Evolutionary conservation across 2,329 filamentous ascomycete species (phyloP), one percentile per base, ranked within the genome.

Genomic region (Bimuria novae-zelandiae): DNA sequence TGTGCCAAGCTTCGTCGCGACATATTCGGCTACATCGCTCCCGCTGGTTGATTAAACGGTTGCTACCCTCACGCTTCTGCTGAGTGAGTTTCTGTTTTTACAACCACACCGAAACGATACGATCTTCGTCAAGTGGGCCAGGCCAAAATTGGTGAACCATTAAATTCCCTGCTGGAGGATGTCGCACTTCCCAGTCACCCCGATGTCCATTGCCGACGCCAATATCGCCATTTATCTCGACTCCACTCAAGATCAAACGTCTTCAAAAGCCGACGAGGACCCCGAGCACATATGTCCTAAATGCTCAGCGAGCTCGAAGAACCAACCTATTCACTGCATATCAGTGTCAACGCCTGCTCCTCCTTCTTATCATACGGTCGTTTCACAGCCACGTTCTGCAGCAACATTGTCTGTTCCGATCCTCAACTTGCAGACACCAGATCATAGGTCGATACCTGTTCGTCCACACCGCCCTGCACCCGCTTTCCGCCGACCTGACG

Each of bases 321-420:
- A 55, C 17, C 42, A 44, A 36, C 42, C 52, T 10, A 55, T 55
- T 25, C 48, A 55, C 48, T 55, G 52, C 27, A 44, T 51, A 40
- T 48, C 48, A 25, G 43, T 45, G 10, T 51, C 47, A 32, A n/a
- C n/a, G n/a, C 52, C 47, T 12, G n/a, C 42, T 19, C 52, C 52
- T 3, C 42, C 42, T 32, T 17, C 48, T 14, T 39, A 48, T 22
- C 32, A 42, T 16, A 16, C 35, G 22, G 37, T 48, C 10, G 22
- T 29, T 39, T 35, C 33, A 29, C 47, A 8, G 10, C 29, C 27
- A 21, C 39, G 27, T 3, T 46, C 40, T 29, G n/a, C 39, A 6
- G 35, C 12, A 23, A 27, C 30, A 16, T 35, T 48, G 6, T 42
- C 47, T 19, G 52, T 55, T 37, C 52, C 47, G 14, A 16, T 27